These are phyloP conservation scores for Agaricus sinodeliciosus DNA, from an alignment of 768 basidiomycete genomes.

Conservation along the genomic window DNA sequence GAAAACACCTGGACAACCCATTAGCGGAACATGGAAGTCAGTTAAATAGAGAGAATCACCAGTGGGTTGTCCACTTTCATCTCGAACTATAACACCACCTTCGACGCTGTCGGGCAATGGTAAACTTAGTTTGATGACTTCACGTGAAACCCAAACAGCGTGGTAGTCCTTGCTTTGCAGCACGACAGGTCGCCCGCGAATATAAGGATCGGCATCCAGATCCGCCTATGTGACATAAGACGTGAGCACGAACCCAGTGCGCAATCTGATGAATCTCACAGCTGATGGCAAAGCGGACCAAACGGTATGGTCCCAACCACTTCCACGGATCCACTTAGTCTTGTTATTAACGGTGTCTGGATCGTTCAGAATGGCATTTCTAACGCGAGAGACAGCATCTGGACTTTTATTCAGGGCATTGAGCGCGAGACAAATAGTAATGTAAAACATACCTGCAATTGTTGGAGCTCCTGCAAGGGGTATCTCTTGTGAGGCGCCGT, in stretches of 20 bases:
- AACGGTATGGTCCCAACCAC: constrained; percentile 89
- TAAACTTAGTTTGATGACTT: constrained; percentile 47
- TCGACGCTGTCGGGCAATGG: constrained; percentile 66
- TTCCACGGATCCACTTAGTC: constrained; percentile 63
- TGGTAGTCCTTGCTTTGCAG: constrained; percentile 86
- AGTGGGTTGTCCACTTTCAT: constrained; percentile 59
- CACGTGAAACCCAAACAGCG: constrained; percentile 78
- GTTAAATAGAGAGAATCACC: constrained; percentile 34
- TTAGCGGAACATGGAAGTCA: background rate
- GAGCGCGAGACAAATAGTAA: background rate
- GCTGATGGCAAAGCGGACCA: constrained; percentile 70
- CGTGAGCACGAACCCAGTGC: background rate
- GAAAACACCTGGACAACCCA: constrained; percentile 47
- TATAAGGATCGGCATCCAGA: constrained; percentile 62
- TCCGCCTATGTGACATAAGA: constrained; percentile 41
- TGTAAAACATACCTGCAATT: constrained; percentile 38
- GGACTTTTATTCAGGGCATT: background rate
- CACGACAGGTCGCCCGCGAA: constrained; percentile 64
- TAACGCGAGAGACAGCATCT: constrained; percentile 62
- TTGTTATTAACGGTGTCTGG: constrained; percentile 51
- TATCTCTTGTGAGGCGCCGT: constrained; percentile 60
- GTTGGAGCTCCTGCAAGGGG: constrained; percentile 58
- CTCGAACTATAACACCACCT: constrained; percentile 75
- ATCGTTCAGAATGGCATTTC: constrained; percentile 51
- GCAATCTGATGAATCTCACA: constrained; percentile 29